These are phyloP conservation scores for Trichoderma gamsii DNA, from an alignment of 495 filamentous ascomycete species.

Conservation along the genomic window DNA sequence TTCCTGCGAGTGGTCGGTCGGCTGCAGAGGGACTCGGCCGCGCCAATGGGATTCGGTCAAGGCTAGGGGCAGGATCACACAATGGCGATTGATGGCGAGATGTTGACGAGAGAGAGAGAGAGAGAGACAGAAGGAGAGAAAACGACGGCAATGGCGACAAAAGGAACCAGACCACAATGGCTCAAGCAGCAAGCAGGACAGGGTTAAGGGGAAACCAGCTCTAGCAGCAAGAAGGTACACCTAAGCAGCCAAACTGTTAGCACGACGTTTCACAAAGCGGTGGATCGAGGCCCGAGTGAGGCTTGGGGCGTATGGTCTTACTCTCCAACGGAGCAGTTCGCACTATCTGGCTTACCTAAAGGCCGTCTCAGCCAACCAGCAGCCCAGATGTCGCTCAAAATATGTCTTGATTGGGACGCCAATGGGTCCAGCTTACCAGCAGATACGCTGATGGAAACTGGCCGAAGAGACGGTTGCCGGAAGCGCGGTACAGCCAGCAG, in stretches of 20 bases:
- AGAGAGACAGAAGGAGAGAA: not conserved
- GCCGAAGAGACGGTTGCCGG: no score
- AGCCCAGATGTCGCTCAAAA: not conserved
- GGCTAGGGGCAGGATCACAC: not conserved
- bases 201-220: not conserved
- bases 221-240: not conserved
- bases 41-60: not conserved
- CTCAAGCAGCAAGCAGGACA: not conserved
- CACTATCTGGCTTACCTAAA: not conserved
- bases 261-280: slow-evolving; percentile 8
- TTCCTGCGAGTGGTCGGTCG: not conserved
- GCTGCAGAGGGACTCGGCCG: not conserved
- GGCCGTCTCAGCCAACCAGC: not conserved
- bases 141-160: not conserved
- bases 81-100: not conserved
- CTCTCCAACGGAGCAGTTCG: not conserved
- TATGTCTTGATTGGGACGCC: not conserved
- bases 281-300: slow-evolving; percentile 4
- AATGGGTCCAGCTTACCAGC: no score
- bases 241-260: not conserved
- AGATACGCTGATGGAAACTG: no score
- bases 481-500: no score
- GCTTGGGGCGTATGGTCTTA: not conserved
- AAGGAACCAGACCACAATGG: not conserved
- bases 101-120: not conserved